phyloP scores from a whole-genome alignment of 2,329 filamentous ascomycete species.

The Eutypella sp. region DNA sequence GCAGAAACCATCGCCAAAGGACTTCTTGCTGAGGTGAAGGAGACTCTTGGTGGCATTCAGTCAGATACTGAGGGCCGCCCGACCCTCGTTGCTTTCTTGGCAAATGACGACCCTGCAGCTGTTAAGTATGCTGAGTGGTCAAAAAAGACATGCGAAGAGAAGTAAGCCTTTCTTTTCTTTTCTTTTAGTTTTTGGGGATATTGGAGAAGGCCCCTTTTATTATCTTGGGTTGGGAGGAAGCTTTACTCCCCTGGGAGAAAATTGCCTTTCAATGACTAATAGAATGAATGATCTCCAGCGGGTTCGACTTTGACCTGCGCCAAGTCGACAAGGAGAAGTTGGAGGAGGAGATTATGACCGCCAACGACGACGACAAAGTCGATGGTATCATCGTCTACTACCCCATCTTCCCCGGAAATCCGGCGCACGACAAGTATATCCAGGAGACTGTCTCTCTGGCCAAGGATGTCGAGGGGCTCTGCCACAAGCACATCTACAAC shows the following conservation, averaged over 20 bases:
- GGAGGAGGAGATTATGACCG: constrained; percentile 80
- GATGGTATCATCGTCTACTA: constrained; percentile 98
- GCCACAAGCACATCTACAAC: constrained; percentile 93
- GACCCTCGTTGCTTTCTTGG: constrained; percentile 83
- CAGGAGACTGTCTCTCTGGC: constrained; percentile 85
- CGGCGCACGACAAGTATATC: constrained; percentile 85
- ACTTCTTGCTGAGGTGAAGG: constrained; percentile 71
- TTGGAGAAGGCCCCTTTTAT: too few species aligned
- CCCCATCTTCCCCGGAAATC: constrained; percentile 80
- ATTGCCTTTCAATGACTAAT: constrained; percentile 5
- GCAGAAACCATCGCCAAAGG: constrained; percentile 82
- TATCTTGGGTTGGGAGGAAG: too few species aligned
- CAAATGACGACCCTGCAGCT: constrained; percentile 86
- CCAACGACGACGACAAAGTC: constrained; percentile 72
- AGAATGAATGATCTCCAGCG: constrained; percentile 51
- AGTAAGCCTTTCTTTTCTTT: constrained; percentile 57
- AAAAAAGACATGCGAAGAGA: constrained; percentile 90
- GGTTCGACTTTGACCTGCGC: constrained; percentile 83
- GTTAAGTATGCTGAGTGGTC: constrained; percentile 96
- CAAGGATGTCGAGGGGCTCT: constrained; percentile 95
- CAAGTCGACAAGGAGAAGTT: constrained; percentile 81
- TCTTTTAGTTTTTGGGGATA: too few species aligned
- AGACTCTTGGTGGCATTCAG: constrained; percentile 67
- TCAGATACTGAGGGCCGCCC: constrained; percentile 54
- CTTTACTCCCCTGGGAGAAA: background rate